Conservation (phyloP, 2,329 filamentous ascomycete species). For the Ophiostoma sp. region DNA sequence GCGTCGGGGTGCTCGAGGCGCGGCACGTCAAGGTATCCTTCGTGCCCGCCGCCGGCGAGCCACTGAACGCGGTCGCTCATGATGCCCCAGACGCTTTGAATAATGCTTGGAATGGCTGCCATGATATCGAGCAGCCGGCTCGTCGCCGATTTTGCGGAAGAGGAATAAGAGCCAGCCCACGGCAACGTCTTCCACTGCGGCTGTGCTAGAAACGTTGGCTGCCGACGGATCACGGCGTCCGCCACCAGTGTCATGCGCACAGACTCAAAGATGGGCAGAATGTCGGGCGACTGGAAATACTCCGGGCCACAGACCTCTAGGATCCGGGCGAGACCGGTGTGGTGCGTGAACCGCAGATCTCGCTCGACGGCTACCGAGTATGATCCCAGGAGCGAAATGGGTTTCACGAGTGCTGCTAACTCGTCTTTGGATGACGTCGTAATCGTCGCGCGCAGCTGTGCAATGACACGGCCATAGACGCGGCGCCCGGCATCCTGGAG, state of each 20-base stretch:
- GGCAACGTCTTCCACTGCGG: constrained; percentile 28
- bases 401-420: constrained; percentile 26
- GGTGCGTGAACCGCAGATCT: constrained; percentile 30
- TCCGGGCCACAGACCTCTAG: constrained; percentile 29
- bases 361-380: constrained; percentile 29
- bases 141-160: constrained; percentile 24
- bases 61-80: constrained; percentile 24
- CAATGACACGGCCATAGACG: constrained; percentile 24
- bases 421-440: constrained; percentile 19
- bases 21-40: constrained; percentile 5
- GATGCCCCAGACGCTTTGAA: constrained; percentile 25
- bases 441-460: constrained; percentile 19
- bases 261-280: constrained; percentile 29
- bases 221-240: constrained; percentile 28
- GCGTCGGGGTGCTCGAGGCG: constrained; percentile 21
- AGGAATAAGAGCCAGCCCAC: constrained; percentile 21
- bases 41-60: constrained; percentile 14
- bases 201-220: constrained; percentile 27
- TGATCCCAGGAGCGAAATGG: constrained; percentile 26
- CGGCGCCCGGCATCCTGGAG: constrained; percentile 23
- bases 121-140: constrained; percentile 28
- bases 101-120: constrained; percentile 26
- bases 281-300: constrained; percentile 27
- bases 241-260: constrained; percentile 29
- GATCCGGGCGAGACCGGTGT: constrained; percentile 29